Evolutionary conservation across 176 grass and related monocot species (phyloP).

Genomic region (Neostapfia colusana): DNA sequence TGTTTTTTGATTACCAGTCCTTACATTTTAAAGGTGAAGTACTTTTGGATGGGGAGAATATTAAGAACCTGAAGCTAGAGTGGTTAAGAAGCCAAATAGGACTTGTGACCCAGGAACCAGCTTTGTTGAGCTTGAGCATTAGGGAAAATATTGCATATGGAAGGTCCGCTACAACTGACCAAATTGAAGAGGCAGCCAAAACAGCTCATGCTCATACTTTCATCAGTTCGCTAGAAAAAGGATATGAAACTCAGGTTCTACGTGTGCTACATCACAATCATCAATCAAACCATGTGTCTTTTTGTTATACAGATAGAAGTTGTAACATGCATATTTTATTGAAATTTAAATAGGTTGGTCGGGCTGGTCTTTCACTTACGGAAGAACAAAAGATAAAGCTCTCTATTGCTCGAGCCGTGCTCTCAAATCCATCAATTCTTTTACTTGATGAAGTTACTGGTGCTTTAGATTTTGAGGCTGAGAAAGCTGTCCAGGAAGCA

Average conservation of each 20-base stretch:
- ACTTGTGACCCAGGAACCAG: constrained; percentile 95
- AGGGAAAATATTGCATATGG: constrained; percentile 96
- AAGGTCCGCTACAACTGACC: constrained; percentile 81
- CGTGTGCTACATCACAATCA: constrained; percentile 21
- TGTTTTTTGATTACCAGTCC: not conserved
- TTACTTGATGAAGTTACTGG: constrained; percentile 95
- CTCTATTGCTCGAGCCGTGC: constrained; percentile 93
- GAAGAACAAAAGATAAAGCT: constrained; percentile 99
- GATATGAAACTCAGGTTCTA: constrained; percentile 89
- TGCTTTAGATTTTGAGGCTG: constrained; percentile 95
- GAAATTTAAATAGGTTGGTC: constrained; percentile 69
- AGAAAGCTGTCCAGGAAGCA: constrained; percentile 93
- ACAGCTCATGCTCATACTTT: constrained; percentile 95
- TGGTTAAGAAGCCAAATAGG: constrained; percentile 99
- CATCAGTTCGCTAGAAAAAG: constrained; percentile 93
- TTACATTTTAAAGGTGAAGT: constrained; percentile 78
- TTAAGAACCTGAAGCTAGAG: constrained; percentile 81
- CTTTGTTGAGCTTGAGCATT: constrained; percentile 97
- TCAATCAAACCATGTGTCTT: not conserved
- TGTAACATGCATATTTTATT: constrained; percentile 24
- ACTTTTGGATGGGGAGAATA: constrained; percentile 97
- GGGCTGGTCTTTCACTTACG: constrained; percentile 77
- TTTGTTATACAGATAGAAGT: not conserved
- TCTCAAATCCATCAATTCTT: constrained; percentile 94
- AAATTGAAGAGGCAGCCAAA: constrained; percentile 98